Evolutionary conservation across 106 monocot genomes (phyloP), one percentile per base, ranked within the genome.

Genomic region (Apostasia ramifera): DNA sequence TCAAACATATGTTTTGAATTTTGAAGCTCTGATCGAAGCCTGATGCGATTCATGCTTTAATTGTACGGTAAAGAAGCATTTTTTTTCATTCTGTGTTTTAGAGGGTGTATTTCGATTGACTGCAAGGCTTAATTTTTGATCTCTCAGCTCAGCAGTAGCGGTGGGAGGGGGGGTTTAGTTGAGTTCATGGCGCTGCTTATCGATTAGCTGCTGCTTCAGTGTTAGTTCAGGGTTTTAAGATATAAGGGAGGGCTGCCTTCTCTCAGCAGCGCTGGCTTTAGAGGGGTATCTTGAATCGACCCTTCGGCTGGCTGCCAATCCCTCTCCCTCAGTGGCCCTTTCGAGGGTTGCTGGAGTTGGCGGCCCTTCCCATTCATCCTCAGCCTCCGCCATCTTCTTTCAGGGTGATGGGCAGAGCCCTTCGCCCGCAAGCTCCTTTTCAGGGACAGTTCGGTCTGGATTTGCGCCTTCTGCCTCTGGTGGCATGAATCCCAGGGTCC

Each of bases 401-500:
- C 84, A 74, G 45, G 66, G 74, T 15, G 72, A 92, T 77, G 81
- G 42, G 11, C 78, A 79, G 71, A 74, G n/a, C 12, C 53, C 60
- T 14, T 43, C 73, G 44, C 62, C 61, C 15, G 59, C 57, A 26
- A 83, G 50, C 40, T 81, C 81, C 72, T 73, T 88, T 62, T 78
- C 81, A 12, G 83, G 75, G 40, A 15, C 54, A 26, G 9, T 41
- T 9, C 46, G 62, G 5, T 70, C 86, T 42, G 73, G 74, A 37
- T 53, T 84, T 56, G 74, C 55, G 1, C 73, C 47, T 60, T 44
- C 47, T 37, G 38, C 49, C n/a, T 66, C 76, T 46, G 69, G 67
- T 48, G 88, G 83, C 53, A 86, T 86, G 74, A 84, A 83, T 64
- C 75, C 65, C 40, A 70, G 81, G 45, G 50, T 68, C 10, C 84